Evolutionary conservation across 176 grass and related monocot species (phyloP).

Genomic region (Dendrocalamus sinicus): DNA sequence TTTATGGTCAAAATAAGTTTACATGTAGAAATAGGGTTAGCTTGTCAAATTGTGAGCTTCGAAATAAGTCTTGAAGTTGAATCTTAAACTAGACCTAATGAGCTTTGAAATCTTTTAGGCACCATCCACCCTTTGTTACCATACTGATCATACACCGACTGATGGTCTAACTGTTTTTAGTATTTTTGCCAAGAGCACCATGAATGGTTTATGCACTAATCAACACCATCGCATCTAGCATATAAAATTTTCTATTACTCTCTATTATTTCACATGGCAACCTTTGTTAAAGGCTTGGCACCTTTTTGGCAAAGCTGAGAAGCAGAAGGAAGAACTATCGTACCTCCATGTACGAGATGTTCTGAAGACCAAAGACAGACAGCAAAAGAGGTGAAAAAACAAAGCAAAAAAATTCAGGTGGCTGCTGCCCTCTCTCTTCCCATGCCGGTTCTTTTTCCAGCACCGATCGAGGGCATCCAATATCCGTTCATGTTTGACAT

Average conservation of each 20-base stretch:
- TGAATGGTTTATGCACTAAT: not conserved
- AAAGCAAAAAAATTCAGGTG: slow-evolving; percentile 2
- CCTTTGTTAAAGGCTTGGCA: not conserved
- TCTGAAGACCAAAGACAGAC: not conserved
- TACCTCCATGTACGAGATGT: slow-evolving; percentile 26
- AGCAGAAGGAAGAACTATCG: not conserved
- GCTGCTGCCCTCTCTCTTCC: not conserved
- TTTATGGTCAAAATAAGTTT: not conserved
- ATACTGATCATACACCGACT: too few relatives aligned
- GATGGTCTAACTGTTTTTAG: not conserved
- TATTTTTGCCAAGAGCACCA: not conserved
- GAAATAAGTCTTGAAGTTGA: not conserved
- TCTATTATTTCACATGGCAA: slow-evolving; percentile 7
- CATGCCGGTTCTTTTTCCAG: not conserved
- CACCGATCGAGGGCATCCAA: not conserved
- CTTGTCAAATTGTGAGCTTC: not conserved
- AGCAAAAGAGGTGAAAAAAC: not conserved
- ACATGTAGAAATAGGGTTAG: not conserved
- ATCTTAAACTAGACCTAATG: too few relatives aligned
- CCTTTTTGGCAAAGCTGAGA: slow-evolving; percentile 9
- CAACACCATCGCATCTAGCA: not conserved
- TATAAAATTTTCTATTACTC: not conserved
- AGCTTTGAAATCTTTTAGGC: too few relatives aligned
- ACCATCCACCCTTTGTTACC: too few relatives aligned
- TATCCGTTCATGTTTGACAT: not conserved